Percentiles rank a stretch among this genome's conserved stretches.
phyloP scores from a whole-genome alignment of 306 rosid genomes.

The Sicyos edulis region DNA sequence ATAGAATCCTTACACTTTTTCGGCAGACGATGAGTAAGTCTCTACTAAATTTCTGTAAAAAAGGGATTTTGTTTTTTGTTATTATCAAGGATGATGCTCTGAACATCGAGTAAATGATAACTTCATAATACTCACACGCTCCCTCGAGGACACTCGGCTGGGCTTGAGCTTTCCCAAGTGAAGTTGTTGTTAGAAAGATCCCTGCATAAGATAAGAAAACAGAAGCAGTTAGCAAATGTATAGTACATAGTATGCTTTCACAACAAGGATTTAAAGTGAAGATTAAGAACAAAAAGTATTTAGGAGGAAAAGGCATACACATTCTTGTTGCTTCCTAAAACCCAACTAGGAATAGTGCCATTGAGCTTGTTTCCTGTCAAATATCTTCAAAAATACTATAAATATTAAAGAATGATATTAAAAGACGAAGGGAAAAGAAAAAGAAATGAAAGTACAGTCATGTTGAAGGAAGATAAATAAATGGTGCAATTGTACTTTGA shows the following conservation, averaged over 20 bases:
- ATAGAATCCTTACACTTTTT: constrained; percentile 46
- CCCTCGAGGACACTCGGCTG: constrained; percentile 63
- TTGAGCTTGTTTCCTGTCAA: constrained; percentile 64
- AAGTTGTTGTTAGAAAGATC: constrained; percentile 80
- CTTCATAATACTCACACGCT: constrained; percentile 52
- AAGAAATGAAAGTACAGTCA: background rate
- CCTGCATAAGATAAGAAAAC: constrained; percentile 40
- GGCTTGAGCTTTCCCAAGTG: constrained; percentile 61
- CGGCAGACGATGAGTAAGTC: constrained; percentile 57
- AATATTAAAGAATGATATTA: constrained; percentile 20
- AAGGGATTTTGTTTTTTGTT: constrained; percentile 16
- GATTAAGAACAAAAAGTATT: constrained; percentile 11
- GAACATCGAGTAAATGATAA: constrained; percentile 5
- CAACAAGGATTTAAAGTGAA: background rate
- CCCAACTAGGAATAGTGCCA: constrained; percentile 68
- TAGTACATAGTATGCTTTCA: background rate
- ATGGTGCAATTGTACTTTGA: background rate
- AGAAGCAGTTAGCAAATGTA: background rate
- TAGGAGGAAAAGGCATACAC: constrained; percentile 38
- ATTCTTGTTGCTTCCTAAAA: constrained; percentile 41
- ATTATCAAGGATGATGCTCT: background rate
- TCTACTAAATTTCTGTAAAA: constrained; percentile 77
- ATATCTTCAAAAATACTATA: constrained; percentile 40
- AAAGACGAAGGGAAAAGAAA: background rate
- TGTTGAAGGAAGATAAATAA: background rate